Percentiles rank a stretch among this genome's conserved stretches.
phyloP scores from a whole-genome alignment of 176 grass and related monocot genomes.

The Triticum monococcum region DNA sequence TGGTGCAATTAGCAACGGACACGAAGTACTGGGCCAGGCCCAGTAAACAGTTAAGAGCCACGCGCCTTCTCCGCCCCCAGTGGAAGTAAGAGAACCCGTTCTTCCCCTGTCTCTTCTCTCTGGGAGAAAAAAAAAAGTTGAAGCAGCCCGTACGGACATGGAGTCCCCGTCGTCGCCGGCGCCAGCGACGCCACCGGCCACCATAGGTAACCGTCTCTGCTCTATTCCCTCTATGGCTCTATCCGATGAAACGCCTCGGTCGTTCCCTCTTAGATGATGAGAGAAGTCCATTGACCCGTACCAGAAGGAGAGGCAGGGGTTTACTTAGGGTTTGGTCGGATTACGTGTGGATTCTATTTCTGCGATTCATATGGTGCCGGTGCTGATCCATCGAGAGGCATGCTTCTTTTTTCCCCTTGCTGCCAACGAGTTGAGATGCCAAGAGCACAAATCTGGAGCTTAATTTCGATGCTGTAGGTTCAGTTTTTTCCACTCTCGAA shows the following conservation, averaged over 20 bases:
- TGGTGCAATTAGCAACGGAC: too few species aligned
- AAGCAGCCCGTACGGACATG: neutral
- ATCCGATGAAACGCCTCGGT: neutral
- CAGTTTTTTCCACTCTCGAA: neutral
- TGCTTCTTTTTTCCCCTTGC: neutral
- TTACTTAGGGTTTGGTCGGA: constrained; percentile 1
- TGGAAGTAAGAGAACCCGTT: neutral
- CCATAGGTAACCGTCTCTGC: neutral
- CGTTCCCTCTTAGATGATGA: neutral
- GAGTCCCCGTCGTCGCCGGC: neutral
- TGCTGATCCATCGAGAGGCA: neutral
- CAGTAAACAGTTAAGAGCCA: too few species aligned
- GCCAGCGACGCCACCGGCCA: neutral
- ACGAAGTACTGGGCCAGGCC: too few species aligned
- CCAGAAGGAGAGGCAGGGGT: neutral
- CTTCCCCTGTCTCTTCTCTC: neutral
- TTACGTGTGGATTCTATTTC: neutral
- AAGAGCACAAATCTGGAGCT: neutral
- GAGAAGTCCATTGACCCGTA: neutral
- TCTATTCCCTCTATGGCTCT: too few species aligned
- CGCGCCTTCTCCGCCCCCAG: too few species aligned
- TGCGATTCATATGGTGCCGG: neutral
- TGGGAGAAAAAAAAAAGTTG: neutral
- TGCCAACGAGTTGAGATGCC: neutral
- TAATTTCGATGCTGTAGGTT: neutral